Base-by-base conservation (phyloP, 2,329 filamentous ascomycete species). In the Endocalyx cinctus region DNA sequence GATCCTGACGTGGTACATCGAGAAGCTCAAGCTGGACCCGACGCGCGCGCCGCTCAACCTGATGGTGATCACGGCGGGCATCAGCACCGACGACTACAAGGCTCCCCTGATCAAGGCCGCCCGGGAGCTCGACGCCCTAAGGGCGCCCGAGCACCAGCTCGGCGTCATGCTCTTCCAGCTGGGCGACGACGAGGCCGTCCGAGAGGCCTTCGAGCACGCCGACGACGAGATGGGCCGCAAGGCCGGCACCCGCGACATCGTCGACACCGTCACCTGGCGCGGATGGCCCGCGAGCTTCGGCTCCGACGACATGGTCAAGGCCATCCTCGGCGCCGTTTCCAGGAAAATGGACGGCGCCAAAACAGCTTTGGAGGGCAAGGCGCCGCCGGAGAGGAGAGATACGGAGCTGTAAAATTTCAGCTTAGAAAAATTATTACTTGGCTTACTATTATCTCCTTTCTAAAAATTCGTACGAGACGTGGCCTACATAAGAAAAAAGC, bases 71-170 rank as follows among this genome's bases (percentile, higher is more conserved):
- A 54, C 51, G 2, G 50, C 50, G 4, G 51, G 44, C 14, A 39
- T 48, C 20, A 39, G 41, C 10, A 39, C 41, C 26, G 45, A 41
- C 23, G 40, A 48, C 43, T 45, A 47, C 26, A 20, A 45, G 10
- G 39, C 37, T 8, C 47, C 46, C 4, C 29, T 44, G 27, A 28
- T 43, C 6, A 35, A 38, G 10, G 39, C 38, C 2, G 46, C 46
- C 4, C 34, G 30, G 25, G 40, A 39, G 34, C 41, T 48, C 29
- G 46, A 48, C 34, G 35, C 25, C 22, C 38, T 45, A 38, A 33
- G 32, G 7, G 44, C 42, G 11, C 37, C 44, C 7, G 31, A 22
- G 22, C 46, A 48, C 13, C 73, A 78, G 46, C 74, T 77, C 19
- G 54, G 54, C 13, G 43, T 48, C 6, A 45, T 45, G 44, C 43